Evolutionary conservation across 768 basidiomycete genomes (phyloP).

Genomic region (Boletus rubropictus): DNA sequence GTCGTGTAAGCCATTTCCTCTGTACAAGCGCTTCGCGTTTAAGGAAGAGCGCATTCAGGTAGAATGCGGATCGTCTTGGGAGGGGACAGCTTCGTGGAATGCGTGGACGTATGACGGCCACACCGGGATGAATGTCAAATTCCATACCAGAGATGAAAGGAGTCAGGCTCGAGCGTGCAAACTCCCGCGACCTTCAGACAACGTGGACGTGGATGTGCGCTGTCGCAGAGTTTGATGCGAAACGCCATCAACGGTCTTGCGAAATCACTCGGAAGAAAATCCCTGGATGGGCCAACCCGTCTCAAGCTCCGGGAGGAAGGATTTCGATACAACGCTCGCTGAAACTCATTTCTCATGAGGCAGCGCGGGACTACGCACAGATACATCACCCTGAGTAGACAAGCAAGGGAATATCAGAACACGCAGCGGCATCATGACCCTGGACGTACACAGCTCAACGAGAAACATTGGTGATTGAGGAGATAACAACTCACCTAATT

Average conservation of each 20-base stretch:
- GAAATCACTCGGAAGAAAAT: no score
- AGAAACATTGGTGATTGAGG: conserved; percentile 10
- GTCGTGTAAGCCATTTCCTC: neutral
- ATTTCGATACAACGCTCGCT: neutral
- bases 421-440: conserved; percentile 24
- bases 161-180: conserved; percentile 14
- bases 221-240: conserved; percentile 3
- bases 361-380: conserved; percentile 15
- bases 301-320: neutral
- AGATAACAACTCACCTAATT: conserved; percentile 17
- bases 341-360: conserved; percentile 17
- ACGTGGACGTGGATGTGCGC: conserved; percentile 5
- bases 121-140: neutral
- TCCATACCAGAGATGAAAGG: conserved; percentile 10
- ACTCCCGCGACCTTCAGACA: conserved; percentile 12
- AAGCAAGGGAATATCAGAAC: conserved; percentile 12
- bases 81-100: conserved; percentile 9
- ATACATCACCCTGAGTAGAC: conserved; percentile 20
- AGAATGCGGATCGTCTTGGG: conserved; percentile 19
- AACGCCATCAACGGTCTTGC: conserved; percentile 15
- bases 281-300: neutral
- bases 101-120: conserved; percentile 3
- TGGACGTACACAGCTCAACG: conserved; percentile 3
- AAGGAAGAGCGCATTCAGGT: neutral
- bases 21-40: conserved; percentile 4